These are phyloP conservation scores for Yamagishiella unicocca DNA, from an alignment of 139 green algal species.

Conservation along the genomic window DNA sequence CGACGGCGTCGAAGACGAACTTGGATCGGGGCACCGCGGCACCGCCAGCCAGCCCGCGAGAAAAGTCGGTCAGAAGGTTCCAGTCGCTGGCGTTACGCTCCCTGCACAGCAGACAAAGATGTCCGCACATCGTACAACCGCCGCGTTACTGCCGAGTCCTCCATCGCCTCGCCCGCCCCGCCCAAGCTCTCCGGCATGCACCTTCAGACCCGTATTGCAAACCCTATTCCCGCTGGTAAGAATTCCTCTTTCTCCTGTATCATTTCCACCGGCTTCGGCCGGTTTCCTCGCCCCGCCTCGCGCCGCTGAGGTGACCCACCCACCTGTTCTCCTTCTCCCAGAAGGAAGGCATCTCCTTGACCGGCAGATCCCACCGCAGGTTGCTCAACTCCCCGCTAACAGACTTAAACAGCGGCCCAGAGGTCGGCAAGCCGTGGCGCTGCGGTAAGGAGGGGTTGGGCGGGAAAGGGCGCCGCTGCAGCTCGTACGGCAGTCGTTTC, in stretches of 20 bases:
- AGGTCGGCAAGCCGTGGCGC: conserved; percentile 45
- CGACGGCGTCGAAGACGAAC: conserved; percentile 81
- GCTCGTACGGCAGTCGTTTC: not conserved
- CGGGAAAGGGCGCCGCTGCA: not conserved
- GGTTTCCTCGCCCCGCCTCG: too few relatives aligned
- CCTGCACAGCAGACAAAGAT: too few relatives aligned
- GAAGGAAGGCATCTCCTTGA: conserved; percentile 55
- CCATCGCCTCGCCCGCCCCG: too few relatives aligned
- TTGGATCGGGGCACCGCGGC: conserved; percentile 46
- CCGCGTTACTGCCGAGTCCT: too few relatives aligned
- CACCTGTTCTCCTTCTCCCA: conserved; percentile 57
- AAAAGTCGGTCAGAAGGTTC: conserved; percentile 70
- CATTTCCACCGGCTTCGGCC: too few relatives aligned
- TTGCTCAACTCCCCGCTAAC: conserved; percentile 74
- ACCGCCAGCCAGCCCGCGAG: conserved; percentile 72
- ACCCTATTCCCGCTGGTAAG: too few relatives aligned
- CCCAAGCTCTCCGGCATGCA: too few relatives aligned
- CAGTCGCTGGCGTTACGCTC: conserved; percentile 50
- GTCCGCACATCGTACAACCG: too few relatives aligned
- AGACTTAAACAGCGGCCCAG: conserved; percentile 77
- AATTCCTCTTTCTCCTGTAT: too few relatives aligned
- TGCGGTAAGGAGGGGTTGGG: conserved; percentile 35
- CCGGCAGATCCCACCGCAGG: conserved; percentile 66
- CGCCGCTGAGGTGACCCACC: too few relatives aligned
- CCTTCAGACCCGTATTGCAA: too few relatives aligned